Percentiles rank a stretch among this genome's conserved stretches.
Conservation (phyloP, 257 asterid species). For the Solanum habrochaites region DNA sequence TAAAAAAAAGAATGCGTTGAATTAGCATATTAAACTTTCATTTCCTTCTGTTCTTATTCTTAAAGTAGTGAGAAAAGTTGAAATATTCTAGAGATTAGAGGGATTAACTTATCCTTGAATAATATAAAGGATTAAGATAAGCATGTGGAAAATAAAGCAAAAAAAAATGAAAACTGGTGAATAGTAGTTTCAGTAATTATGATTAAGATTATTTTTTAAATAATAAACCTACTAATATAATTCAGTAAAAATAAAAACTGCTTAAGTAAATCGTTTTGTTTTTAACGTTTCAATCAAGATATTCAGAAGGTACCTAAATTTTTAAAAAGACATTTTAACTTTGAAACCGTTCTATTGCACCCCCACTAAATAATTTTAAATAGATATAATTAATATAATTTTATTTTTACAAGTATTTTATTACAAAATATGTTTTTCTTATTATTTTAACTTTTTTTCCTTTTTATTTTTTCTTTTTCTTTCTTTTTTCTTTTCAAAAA, state of each 20-base stretch:
- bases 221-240: background rate
- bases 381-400: too few species aligned
- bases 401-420: too few species aligned
- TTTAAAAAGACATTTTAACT: too few species aligned
- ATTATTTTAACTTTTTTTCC: too few species aligned
- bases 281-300: fast-evolving
- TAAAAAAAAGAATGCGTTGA: background rate
- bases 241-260: background rate
- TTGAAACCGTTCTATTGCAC: too few species aligned
- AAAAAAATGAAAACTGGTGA: background rate
- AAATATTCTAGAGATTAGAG: background rate
- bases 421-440: too few species aligned
- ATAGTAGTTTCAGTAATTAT: background rate
- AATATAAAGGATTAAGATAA: background rate
- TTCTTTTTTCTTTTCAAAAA: too few species aligned
- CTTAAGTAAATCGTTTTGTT: background rate
- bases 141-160: background rate
- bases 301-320: too few species aligned
- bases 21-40: background rate
- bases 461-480: too few species aligned
- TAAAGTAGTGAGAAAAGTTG: background rate
- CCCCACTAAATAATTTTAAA: too few species aligned
- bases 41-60: background rate
- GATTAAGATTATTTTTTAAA: background rate
- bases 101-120: background rate